Base-by-base conservation (phyloP, 495 filamentous ascomycete genomes). In the Hypoxylon rickii region DNA sequence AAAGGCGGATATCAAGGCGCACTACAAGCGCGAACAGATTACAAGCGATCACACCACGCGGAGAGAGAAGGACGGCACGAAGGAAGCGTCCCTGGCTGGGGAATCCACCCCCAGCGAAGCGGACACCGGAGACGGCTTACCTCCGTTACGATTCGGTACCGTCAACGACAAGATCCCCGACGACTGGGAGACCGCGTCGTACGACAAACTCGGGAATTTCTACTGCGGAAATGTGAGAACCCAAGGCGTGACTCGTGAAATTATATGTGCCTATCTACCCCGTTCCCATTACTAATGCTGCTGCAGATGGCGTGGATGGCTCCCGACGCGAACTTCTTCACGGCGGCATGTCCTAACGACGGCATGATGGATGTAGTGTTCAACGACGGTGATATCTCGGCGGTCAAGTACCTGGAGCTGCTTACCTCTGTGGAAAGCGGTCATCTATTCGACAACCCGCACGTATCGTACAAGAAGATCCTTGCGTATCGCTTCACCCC, bases 291-390 rank as follows among this genome's bases (percentile, higher is more conserved):
- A n/a, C n/a, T n/a, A n/a, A n/a, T 16, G 18, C n/a, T 12, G 37
- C 51, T 60, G 40, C 13, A 86, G 81, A 94, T 97, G 91, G 84
- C 89, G 3, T 90, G 86, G 71, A 90, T 98, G 89, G 85, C 90
- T 2, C 82, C 92, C 17, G 87, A 89, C 48, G 81, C 85, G 26
- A 90, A 89, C 61, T 95, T 97, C 77, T 98, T 98, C 79, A 80
- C 90, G 0, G 87, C 89, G 1, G 81, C 94, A 0, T 79, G 94
- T 10, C 89, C 91, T 5, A 83, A 85, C 46, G 94, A 98, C 65
- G 94, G 93, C 7, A 76, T 86, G 44, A 81, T 96, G 70, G 94
- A 98, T 65, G 75, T 97, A 19, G 76, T 96, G 47, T 88, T 83
- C 40, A 85, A 95, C 47, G 81, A 88, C 46, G 93, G 90, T 26